Percentiles rank a stretch among this genome's conserved stretches.
These are phyloP conservation scores for Penicillium ucsense DNA, from an alignment of 495 filamentous ascomycete species.

Conservation along the genomic window DNA sequence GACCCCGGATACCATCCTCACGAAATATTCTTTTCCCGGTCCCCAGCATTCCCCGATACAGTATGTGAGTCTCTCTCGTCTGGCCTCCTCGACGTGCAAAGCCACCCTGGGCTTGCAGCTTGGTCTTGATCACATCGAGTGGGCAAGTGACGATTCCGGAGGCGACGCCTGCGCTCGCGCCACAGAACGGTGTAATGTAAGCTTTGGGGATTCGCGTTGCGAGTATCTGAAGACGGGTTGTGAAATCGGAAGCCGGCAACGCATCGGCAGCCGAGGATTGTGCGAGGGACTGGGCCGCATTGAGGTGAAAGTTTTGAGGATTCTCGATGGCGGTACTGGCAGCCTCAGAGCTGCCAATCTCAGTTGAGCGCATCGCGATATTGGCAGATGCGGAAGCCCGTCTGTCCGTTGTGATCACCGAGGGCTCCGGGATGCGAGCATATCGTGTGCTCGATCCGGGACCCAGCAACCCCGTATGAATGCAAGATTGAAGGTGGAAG, in stretches of 20 bases:
- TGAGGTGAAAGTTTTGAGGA: slow-evolving; percentile 11
- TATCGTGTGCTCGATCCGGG: slow-evolving; percentile 40
- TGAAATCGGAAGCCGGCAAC: slow-evolving; percentile 21
- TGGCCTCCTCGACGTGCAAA: slow-evolving; percentile 44
- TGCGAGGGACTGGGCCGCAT: slow-evolving; percentile 10
- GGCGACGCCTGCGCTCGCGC: slow-evolving; percentile 78
- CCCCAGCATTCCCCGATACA: slow-evolving; percentile 80
- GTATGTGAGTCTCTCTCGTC: slow-evolving; percentile 33
- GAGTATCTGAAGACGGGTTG: slow-evolving; percentile 47
- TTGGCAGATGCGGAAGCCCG: slow-evolving; percentile 29
- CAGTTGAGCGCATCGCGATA: slow-evolving; percentile 30
- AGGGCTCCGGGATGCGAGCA: slow-evolving; percentile 40
- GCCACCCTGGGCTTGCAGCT: slow-evolving; percentile 89
- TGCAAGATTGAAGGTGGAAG: neutral
- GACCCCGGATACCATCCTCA: slow-evolving; percentile 78
- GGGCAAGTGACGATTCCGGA: slow-evolving; percentile 94
- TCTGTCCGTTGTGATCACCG: slow-evolving; percentile 34
- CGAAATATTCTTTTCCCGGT: slow-evolving; percentile 75
- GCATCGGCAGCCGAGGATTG: slow-evolving; percentile 10
- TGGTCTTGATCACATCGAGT: slow-evolving; percentile 98
- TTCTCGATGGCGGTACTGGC: slow-evolving; percentile 23
- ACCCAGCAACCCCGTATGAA: slow-evolving; percentile 20
- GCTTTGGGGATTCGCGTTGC: slow-evolving; percentile 40
- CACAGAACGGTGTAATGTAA: slow-evolving; percentile 59
- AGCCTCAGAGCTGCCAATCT: slow-evolving; percentile 21